Base-by-base conservation (phyloP, 768 basidiomycete species). In the Pleurotus eryngii region DNA sequence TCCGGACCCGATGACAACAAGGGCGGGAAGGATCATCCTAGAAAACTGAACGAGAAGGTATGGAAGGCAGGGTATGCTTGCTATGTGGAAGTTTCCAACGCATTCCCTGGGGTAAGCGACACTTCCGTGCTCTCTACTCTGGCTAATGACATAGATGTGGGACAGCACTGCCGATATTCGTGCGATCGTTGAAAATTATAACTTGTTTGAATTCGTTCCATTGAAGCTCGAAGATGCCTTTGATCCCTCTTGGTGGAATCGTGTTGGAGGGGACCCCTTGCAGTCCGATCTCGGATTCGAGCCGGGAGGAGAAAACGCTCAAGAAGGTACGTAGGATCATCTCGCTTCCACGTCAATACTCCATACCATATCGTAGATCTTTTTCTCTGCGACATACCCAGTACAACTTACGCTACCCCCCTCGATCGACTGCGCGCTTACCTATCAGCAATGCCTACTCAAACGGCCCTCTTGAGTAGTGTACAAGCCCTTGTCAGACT, bases 191-290 rank as follows among this genome's bases (percentile, higher is more conserved):
- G 65, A 74, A 40, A 67, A 70, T n/a, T 83, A 85, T 56, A 68
- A 72, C 4, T 72, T 70, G 35, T 72, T 87, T 59, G 80, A 84
- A 18, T 86, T 89, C 57, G 65, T 89, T 37, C 76, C 84, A 1
- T 65, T 92, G 46, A 80, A 83, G 11, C 66, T 93, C 47, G 89
- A 92, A 68, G 79, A 90, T 67, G 89, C 88, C 1, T 93, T 93
- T 64, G 84, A 87, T 64, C 66, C 68, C 15, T 61, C 67, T 14
- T 91, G 89, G 89, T 91, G 89, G 89, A 62, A 72, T 46, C 69
- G 61, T 11, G 68, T 82, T 7, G 77, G 79, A 18, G 72, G 76
- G 3, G 58, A 61, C 26, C 59, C 65, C 4, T 57, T 51, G 51
- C 48, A 39, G 35, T 59, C 67, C 9, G 65, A 63, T 48, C 57